Conservation (phyloP, 768 basidiomycete species). For the Pulveroboletus sp. region DNA sequence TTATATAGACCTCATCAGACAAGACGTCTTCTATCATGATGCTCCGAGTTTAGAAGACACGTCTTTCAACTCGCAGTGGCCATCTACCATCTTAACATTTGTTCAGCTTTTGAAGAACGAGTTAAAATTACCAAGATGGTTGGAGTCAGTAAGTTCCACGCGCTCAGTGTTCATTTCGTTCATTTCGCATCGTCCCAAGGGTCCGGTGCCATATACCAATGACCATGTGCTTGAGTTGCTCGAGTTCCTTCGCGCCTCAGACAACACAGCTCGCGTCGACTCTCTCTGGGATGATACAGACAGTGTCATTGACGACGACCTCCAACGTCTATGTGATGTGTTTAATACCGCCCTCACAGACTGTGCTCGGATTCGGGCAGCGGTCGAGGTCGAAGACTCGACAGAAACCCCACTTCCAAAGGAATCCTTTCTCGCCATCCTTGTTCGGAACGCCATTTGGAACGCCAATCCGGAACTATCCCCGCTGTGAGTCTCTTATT, state of each 20-base stretch:
- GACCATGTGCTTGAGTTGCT: neutral
- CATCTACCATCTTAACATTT: neutral
- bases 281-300: neutral
- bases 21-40: too few relatives aligned
- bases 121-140: slow-evolving; percentile 1
- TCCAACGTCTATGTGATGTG: neutral
- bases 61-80: too few relatives aligned
- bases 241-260: neutral
- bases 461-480: neutral
- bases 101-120: neutral
- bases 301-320: neutral
- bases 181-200: neutral
- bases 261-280: neutral
- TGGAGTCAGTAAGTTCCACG: slow-evolving; percentile 1
- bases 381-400: neutral
- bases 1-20: too few relatives aligned
- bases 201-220: neutral
- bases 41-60: too few relatives aligned
- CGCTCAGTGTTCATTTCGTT: neutral
- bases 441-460: slow-evolving; percentile 1
- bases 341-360: slow-evolving; percentile 2
- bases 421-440: slow-evolving; percentile 2
- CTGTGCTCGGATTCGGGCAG: slow-evolving; percentile 6
- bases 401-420: neutral
- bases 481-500: neutral